phyloP scores from a whole-genome alignment of 768 basidiomycete genomes.

The Saitozyma podzolica region DNA sequence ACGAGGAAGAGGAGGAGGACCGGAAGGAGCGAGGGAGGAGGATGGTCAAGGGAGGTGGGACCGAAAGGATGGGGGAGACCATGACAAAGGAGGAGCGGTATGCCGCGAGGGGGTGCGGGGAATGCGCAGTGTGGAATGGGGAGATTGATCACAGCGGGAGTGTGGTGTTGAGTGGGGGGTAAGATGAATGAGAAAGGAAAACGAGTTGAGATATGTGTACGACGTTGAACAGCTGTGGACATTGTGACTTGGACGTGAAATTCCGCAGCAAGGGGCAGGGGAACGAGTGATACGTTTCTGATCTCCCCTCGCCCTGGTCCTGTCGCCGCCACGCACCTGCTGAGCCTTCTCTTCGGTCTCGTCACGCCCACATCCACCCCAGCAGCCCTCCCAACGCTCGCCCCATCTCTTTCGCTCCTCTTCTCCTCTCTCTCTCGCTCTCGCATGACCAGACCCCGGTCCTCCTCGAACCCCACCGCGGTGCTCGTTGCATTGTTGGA shows the following conservation, averaged over 20 bases:
- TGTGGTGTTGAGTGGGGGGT: background rate
- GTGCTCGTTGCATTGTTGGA: no score
- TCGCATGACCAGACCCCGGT: conserved; percentile 17
- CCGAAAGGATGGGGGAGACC: conserved; percentile 1
- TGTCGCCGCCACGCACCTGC: conserved; percentile 30
- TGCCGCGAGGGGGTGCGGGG: no score
- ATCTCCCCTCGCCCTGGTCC: background rate
- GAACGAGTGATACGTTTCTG: background rate
- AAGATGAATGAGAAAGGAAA: background rate
- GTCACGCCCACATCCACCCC: conserved; percentile 37
- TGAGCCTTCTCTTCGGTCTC: conserved; percentile 36
- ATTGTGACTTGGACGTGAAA: background rate
- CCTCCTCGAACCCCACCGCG: conserved; percentile 5
- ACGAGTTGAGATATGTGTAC: no score
- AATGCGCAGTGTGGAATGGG: background rate
- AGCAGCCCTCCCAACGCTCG: conserved; percentile 35
- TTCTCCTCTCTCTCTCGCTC: conserved; percentile 15
- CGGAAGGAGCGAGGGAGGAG: background rate
- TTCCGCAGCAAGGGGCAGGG: background rate
- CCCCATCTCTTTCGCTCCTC: conserved; percentile 15
- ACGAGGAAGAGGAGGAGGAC: background rate
- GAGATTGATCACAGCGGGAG: conserved; percentile 5
- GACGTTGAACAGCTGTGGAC: background rate
- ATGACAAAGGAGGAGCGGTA: no score
- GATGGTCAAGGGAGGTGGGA: conserved; percentile 1